Evolutionary conservation across 1,284 basidiomycete genomes (phyloP).

Genomic region (Apiotrichum akiyoshidainum): DNA sequence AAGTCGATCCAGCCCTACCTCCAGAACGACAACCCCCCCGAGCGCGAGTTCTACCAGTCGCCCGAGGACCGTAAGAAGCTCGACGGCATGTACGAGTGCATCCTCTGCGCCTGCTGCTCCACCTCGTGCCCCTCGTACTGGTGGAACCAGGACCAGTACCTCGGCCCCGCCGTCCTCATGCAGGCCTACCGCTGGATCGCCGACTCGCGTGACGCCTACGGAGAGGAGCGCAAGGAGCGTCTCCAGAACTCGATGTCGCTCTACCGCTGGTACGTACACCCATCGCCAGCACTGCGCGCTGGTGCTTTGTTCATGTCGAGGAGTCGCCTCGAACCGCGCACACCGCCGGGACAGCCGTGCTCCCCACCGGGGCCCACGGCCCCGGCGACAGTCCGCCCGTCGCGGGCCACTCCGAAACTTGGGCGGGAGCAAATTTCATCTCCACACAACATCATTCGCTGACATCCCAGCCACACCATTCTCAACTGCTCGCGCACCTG

Average conservation of each 20-base stretch:
- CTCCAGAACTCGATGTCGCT: slow-evolving; percentile 93
- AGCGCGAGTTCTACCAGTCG: slow-evolving; percentile 75
- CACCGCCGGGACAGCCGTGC: too few relatives aligned
- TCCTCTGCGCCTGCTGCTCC: slow-evolving; percentile 76
- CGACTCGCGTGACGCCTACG: slow-evolving; percentile 84
- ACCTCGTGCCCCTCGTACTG: slow-evolving; percentile 93
- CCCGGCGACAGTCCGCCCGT: background rate
- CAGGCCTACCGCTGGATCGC: slow-evolving; percentile 97
- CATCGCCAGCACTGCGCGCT: too few relatives aligned
- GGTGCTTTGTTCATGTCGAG: background rate
- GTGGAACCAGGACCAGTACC: slow-evolving; percentile 99
- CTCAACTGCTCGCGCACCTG: slow-evolving; percentile 90
- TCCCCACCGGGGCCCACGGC: too few relatives aligned
- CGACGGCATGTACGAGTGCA: slow-evolving; percentile 94
- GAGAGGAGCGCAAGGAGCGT: slow-evolving; percentile 78
- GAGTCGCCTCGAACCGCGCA: too few relatives aligned
- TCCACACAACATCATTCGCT: background rate
- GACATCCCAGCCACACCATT: slow-evolving; percentile 77
- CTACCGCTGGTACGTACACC: slow-evolving; percentile 56
- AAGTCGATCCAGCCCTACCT: slow-evolving; percentile 96
- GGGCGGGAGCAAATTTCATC: slow-evolving; percentile 18
- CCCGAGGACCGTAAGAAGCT: slow-evolving; percentile 90
- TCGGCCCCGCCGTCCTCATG: slow-evolving; percentile 95
- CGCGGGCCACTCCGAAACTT: background rate
- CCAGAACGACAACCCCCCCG: slow-evolving; percentile 85